These are phyloP conservation scores for Ophiostoma fasciatum DNA, from an alignment of 2,329 filamentous ascomycete genomes.

Conservation along the genomic window DNA sequence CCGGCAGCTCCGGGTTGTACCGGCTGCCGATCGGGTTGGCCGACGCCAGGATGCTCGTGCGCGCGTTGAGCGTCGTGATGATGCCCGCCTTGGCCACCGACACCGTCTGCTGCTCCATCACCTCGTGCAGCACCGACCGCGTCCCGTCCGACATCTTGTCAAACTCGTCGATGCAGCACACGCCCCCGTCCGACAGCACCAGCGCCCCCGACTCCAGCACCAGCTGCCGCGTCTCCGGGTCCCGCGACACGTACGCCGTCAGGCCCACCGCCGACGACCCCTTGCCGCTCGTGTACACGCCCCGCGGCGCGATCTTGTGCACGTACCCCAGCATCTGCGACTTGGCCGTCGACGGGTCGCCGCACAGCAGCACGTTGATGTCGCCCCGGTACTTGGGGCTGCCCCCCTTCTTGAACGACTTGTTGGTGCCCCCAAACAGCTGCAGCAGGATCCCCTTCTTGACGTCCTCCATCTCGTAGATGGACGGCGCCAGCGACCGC, in stretches of 20 bases:
- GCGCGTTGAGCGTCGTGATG: conserved; percentile 88
- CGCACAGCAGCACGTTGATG: conserved; percentile 92
- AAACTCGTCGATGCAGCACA: conserved; percentile 76
- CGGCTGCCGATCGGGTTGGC: conserved; percentile 97
- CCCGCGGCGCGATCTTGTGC: conserved; percentile 89
- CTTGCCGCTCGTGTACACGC: conserved; percentile 69
- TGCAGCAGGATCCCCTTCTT: conserved; percentile 97
- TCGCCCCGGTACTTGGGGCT: conserved; percentile 93
- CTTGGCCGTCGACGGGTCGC: conserved; percentile 92
- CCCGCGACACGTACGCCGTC: conserved; percentile 66
- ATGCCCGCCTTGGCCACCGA: conserved; percentile 85
- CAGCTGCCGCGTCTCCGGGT: conserved; percentile 66
- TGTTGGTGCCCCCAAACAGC: conserved; percentile 94
- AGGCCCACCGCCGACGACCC: conserved; percentile 70
- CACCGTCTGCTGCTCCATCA: conserved; percentile 80
- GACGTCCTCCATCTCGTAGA: conserved; percentile 96
- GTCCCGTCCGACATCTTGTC: conserved; percentile 76
- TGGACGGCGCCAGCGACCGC: conserved; percentile 80
- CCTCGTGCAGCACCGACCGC: conserved; percentile 70
- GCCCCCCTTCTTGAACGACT: conserved; percentile 90
- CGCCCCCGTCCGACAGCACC: conserved; percentile 66
- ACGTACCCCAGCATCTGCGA: conserved; percentile 91
- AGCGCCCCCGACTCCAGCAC: conserved; percentile 68
- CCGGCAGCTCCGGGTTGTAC: conserved; percentile 90
- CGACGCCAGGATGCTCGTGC: conserved; percentile 89